Conservation (phyloP, 2,329 filamentous ascomycete genomes). For the Keithomyces neogunnii region DNA sequence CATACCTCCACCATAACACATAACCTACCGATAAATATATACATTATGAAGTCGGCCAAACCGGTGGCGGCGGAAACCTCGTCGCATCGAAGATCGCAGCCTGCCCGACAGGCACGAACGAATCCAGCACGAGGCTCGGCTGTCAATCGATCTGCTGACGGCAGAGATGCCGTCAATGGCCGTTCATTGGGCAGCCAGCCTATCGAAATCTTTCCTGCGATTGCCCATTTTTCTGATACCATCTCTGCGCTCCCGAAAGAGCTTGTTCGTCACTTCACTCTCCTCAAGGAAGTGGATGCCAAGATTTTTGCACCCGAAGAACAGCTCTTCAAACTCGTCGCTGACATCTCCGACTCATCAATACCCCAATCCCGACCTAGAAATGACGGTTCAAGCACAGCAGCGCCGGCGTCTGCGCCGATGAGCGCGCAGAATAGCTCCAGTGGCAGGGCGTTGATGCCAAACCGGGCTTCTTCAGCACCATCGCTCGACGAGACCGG, state of each 20-base stretch:
- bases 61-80: conserved; percentile 30
- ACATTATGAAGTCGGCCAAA: conserved; percentile 49
- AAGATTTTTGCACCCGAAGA: conserved; percentile 89
- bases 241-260: conserved; percentile 90
- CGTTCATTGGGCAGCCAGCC: conserved; percentile 43
- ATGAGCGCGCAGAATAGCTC: conserved; percentile 43
- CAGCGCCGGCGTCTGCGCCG: conserved; percentile 34
- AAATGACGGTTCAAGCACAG: conserved; percentile 35
- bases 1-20: background rate
- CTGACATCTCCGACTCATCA: conserved; percentile 48
- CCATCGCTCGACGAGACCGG: conserved; percentile 35
- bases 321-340: conserved; percentile 66
- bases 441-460: conserved; percentile 28
- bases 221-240: conserved; percentile 77
- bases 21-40: background rate
- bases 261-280: conserved; percentile 88
- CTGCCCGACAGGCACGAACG: conserved; percentile 55
- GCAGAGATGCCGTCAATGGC: conserved; percentile 37
- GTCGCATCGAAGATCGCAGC: conserved; percentile 53
- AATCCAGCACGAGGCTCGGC: conserved; percentile 52
- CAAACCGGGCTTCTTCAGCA: conserved; percentile 24
- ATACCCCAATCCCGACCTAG: conserved; percentile 35
- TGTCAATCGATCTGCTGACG: conserved; percentile 32
- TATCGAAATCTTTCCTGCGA: conserved; percentile 58
- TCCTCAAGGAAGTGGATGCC: conserved; percentile 95